A percentile compares a stretch with the other conserved stretches of the same genome.
Conservation (phyloP, 306 rosid species). For the Acacia crassicarpa region DNA sequence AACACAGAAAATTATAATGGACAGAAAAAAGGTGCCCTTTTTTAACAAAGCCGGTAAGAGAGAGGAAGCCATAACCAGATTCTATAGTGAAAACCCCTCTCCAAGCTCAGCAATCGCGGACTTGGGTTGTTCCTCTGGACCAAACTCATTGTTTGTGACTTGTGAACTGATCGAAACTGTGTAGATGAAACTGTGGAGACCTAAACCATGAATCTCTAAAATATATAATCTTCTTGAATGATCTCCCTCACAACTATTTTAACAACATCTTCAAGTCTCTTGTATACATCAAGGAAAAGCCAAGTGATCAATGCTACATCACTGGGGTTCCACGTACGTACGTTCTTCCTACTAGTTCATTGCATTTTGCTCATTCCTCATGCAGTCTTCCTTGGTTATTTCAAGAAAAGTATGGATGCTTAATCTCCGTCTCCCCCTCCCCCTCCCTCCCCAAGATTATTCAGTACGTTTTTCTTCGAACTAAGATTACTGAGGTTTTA, state of each 20-base stretch:
- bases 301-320: not conserved
- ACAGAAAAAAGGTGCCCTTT: not conserved
- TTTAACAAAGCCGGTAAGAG: not conserved
- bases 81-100: not conserved
- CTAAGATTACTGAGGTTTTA: not conserved
- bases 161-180: not conserved
- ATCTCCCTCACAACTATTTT: not conserved
- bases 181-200: not conserved
- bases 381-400: not conserved
- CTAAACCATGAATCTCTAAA: not conserved
- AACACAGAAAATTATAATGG: not conserved
- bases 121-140: not conserved
- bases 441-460: not conserved
- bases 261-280: not conserved
- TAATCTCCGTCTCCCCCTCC: not conserved
- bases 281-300: not conserved
- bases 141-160: not conserved
- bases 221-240: not conserved
- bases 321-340: not conserved
- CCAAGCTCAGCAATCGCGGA: not conserved
- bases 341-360: not conserved
- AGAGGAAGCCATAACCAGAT: not conserved
- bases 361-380: not conserved
- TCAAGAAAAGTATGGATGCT: not conserved
- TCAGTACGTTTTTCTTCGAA: not conserved